A percentile compares a stretch with the other conserved stretches of the same genome.
Evolutionary conservation across 164 flowering plant genomes (phyloP).

Genomic region (Tetrastigma voinierianum): DNA sequence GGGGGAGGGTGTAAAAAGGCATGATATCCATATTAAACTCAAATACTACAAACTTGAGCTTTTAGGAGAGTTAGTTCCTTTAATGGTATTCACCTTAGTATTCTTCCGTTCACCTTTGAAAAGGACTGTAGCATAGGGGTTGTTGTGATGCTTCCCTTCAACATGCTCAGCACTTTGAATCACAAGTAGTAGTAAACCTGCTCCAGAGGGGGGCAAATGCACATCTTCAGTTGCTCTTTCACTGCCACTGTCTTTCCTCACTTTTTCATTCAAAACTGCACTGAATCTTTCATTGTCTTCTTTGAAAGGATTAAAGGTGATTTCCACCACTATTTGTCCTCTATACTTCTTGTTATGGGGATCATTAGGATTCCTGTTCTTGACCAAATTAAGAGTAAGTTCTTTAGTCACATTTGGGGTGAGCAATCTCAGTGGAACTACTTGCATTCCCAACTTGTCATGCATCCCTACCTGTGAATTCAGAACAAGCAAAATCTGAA

Average conservation of each 20-base stretch:
- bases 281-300: slow-evolving; percentile 37
- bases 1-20: too few relatives aligned
- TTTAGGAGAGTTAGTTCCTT: too few relatives aligned
- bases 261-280: slow-evolving; percentile 22
- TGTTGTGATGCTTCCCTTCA: slow-evolving; percentile 66
- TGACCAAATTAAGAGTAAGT: slow-evolving; percentile 52
- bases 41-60: too few relatives aligned
- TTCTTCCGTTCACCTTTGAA: slow-evolving; percentile 67
- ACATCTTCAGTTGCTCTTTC: slow-evolving; percentile 9
- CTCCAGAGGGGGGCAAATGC: slow-evolving; percentile 18
- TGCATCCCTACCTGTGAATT: slow-evolving; percentile 56
- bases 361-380: slow-evolving; percentile 58
- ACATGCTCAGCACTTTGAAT: slow-evolving; percentile 59
- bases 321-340: slow-evolving; percentile 56
- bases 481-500: slow-evolving; percentile 4
- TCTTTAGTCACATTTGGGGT: slow-evolving; percentile 47
- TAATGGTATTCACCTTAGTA: slow-evolving; percentile 67
- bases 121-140: slow-evolving; percentile 55
- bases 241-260: slow-evolving; percentile 16
- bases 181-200: slow-evolving; percentile 59
- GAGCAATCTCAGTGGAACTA: slow-evolving; percentile 55
- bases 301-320: slow-evolving; percentile 52
- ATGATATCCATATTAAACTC: too few relatives aligned
- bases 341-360: slow-evolving; percentile 50
- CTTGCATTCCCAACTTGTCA: slow-evolving; percentile 82